A percentile compares a stretch with the other conserved stretches of the same genome.
phyloP scores from a whole-genome alignment of 352 stramenopile genomes.

The Thraustochytrium sp. region DNA sequence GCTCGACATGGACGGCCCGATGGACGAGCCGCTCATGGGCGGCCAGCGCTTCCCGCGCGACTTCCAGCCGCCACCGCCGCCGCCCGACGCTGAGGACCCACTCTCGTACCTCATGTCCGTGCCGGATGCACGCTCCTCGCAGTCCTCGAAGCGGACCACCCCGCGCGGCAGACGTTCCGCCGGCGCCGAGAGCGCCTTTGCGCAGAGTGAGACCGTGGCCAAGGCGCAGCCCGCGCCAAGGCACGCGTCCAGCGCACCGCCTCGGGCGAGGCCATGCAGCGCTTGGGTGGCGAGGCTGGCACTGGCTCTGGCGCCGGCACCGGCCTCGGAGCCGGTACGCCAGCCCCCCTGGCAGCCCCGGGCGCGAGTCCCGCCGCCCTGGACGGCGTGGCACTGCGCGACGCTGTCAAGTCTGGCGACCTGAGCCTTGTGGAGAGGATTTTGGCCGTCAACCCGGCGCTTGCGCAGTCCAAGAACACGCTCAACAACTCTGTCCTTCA shows the following conservation, averaged over 20 bases:
- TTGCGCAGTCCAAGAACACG: background rate
- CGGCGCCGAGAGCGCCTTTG: no score
- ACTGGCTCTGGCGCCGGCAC: no score
- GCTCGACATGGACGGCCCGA: background rate
- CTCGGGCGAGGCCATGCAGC: background rate
- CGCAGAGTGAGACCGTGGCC: background rate
- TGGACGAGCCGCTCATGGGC: background rate
- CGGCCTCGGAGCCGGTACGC: no score
- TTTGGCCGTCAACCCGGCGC: background rate
- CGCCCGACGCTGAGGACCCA: slow-evolving; percentile 21
- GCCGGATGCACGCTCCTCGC: no score
- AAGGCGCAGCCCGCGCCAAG: no score
- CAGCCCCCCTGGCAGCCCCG: no score
- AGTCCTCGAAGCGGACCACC: no score
- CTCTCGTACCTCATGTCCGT: slow-evolving; percentile 15
- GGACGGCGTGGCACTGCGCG: background rate
- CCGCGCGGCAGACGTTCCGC: no score
- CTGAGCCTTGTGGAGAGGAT: slow-evolving; percentile 3
- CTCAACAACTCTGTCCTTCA: background rate
- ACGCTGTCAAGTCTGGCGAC: background rate
- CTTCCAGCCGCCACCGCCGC: slow-evolving; percentile 1
- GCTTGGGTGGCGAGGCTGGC: background rate
- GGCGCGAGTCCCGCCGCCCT: background rate
- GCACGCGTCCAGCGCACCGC: background rate
- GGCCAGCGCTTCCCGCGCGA: background rate